Base-by-base conservation (phyloP, 2,329 filamentous ascomycete species). In the Hymenoscyphus salicellus region DNA sequence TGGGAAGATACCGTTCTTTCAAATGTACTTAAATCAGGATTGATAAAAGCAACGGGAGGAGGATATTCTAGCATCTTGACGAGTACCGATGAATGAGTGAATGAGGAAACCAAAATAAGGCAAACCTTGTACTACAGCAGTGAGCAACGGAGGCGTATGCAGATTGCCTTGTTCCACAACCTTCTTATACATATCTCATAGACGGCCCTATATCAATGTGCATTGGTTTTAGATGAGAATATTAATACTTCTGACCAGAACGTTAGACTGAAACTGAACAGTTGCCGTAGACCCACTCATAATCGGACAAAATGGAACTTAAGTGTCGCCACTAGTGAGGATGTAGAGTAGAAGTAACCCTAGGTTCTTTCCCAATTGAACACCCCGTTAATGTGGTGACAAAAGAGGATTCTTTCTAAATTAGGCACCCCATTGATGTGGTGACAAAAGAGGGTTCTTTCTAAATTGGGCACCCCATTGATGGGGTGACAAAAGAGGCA, bases 381-480 rank as follows among this genome's bases (percentile, higher is more conserved):
- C 23, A 30, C 55, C 23, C 23, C 30, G 32, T 57, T 57, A 28
- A 57, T 57, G 23, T 57, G 55, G 28, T 57, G 30, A 30, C 55
- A 17, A 57, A 57, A 28, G 23, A 57, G 55, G 32, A 10, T 33
- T 33, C 32, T 33, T 33, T 57, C 23, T 26, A 10, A 57, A 57
- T 57, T 57, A 17, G 55, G 23, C 23, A 30, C 55, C 23, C 23
- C 30, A 57, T 57, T 57, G 23, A 57, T 57, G 23, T 57, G 55
- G 28, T 57, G 30, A 30, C 55, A 17, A 57, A 57, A 28, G 23
- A 57, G 55, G 55, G n/a, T n/a, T n/a, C n/a, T n/a, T n/a, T n/a
- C n/a, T n/a, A n/a, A n/a, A n/a, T n/a, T n/a, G n/a, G n/a, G n/a
- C n/a, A n/a, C n/a, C n/a, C n/a, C n/a, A n/a, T n/a, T n/a, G n/a